Evolutionary conservation across 495 filamentous ascomycete genomes (phyloP).

Genomic region (Trichocladium uniseriatum): DNA sequence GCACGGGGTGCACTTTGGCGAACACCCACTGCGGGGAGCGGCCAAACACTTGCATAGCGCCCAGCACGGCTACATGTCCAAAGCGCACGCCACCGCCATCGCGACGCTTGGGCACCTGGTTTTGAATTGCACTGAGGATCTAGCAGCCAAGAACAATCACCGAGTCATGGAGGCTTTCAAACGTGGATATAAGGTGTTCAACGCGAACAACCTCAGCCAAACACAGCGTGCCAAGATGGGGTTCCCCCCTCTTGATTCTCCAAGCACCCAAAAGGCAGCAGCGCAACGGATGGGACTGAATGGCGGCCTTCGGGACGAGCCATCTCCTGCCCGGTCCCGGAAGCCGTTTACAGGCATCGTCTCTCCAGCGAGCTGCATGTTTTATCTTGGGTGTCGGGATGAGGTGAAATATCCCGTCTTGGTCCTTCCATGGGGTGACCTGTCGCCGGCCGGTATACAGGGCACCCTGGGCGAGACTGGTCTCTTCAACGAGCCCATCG

Average conservation of each 20-base stretch:
- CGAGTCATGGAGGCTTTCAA: constrained; percentile 20
- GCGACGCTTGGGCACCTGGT: constrained; percentile 30
- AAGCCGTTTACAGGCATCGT: constrained; percentile 8
- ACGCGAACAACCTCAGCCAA: constrained; percentile 20
- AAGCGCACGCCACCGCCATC: constrained; percentile 24
- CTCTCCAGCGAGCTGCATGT: constrained; percentile 11
- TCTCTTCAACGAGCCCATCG: constrained; percentile 20
- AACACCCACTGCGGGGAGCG: constrained; percentile 31
- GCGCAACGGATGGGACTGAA: neutral
- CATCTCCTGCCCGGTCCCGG: neutral
- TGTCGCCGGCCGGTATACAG: constrained; percentile 23
- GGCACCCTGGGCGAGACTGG: constrained; percentile 26
- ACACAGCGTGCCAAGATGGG: constrained; percentile 9
- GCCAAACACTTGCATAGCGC: constrained; percentile 33
- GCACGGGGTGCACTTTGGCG: constrained; percentile 34
- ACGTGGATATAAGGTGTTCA: constrained; percentile 26
- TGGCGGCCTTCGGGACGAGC: neutral
- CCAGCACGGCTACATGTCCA: constrained; percentile 27
- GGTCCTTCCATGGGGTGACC: constrained; percentile 31
- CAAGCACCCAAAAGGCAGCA: neutral
- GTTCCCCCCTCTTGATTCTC: constrained; percentile 5
- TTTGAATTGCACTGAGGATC: constrained; percentile 20
- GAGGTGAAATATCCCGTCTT: constrained; percentile 29
- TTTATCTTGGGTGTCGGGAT: constrained; percentile 28
- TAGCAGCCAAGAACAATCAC: constrained; percentile 28